phyloP scores from a whole-genome alignment of 495 filamentous ascomycete genomes.

The Aspergillus sparsus region DNA sequence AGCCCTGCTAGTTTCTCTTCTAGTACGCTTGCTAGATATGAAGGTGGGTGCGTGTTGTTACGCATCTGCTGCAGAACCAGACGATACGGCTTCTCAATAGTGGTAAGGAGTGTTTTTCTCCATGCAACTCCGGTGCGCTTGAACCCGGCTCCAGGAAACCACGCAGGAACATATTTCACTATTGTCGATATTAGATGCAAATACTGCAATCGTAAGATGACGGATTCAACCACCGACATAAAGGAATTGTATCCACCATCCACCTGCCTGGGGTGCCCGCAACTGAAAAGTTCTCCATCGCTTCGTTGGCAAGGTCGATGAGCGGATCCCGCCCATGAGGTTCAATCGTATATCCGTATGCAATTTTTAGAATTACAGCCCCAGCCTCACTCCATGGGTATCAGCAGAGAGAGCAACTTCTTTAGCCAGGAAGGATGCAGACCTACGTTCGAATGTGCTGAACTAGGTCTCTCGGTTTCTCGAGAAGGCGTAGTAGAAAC shows the following conservation, averaged over 20 bases:
- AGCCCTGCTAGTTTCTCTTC: slow-evolving; percentile 18
- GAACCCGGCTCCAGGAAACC: slow-evolving; percentile 54
- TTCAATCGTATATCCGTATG: slow-evolving; percentile 50
- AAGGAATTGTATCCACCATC: slow-evolving; percentile 43
- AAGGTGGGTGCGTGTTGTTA: slow-evolving; percentile 32
- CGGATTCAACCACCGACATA: slow-evolving; percentile 7
- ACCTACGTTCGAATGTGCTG: slow-evolving; percentile 41
- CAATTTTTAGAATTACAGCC: slow-evolving; percentile 45
- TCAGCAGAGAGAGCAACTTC: neutral
- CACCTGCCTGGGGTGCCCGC: slow-evolving; percentile 42
- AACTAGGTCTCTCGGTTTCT: slow-evolving; percentile 34
- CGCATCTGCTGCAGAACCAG: slow-evolving; percentile 49
- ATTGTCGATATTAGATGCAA: neutral
- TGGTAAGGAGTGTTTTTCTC: slow-evolving; percentile 28
- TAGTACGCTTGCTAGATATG: slow-evolving; percentile 42
- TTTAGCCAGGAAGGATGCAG: neutral
- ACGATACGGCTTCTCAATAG: slow-evolving; percentile 40
- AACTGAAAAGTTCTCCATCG: slow-evolving; percentile 39
- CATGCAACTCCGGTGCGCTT: slow-evolving; percentile 41
- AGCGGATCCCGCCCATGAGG: slow-evolving; percentile 41
- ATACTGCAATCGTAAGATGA: neutral
- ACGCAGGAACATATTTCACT: slow-evolving; percentile 47
- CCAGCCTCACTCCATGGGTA: slow-evolving; percentile 32
- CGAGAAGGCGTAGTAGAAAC: slow-evolving; percentile 42
- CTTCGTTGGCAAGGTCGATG: slow-evolving; percentile 36